These are phyloP conservation scores for Alternaria triticimaculans DNA, from an alignment of 2,329 filamentous ascomycete species.

Conservation along the genomic window DNA sequence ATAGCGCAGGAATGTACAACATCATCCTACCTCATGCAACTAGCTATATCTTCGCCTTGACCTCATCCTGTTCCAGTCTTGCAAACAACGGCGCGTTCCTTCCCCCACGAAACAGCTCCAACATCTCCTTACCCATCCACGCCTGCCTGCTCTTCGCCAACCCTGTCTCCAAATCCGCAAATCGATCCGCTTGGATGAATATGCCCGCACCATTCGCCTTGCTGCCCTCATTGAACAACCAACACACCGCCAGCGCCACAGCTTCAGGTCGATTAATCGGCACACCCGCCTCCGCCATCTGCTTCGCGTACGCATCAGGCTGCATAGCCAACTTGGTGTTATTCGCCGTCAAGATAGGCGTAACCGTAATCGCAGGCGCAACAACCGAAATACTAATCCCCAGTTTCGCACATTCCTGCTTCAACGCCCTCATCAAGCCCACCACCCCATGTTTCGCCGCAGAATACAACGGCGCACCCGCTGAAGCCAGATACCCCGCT, in stretches of 20 bases:
- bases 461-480: constrained; percentile 57
- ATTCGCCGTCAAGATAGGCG: constrained; percentile 51
- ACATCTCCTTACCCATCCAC: constrained; percentile 61
- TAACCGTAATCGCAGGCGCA: constrained; percentile 58
- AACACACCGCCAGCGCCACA: constrained; percentile 54
- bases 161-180: constrained; percentile 55
- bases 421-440: constrained; percentile 58
- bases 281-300: constrained; percentile 54
- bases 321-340: constrained; percentile 33
- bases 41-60: constrained; percentile 30
- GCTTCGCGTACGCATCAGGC: constrained; percentile 50
- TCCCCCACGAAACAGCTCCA: constrained; percentile 57
- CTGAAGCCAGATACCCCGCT: constrained; percentile 57
- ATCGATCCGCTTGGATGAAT: constrained; percentile 53
- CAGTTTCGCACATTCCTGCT: constrained; percentile 56
- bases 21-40: background rate
- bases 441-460: constrained; percentile 61
- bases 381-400: constrained; percentile 56
- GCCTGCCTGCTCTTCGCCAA: constrained; percentile 53
- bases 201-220: constrained; percentile 56
- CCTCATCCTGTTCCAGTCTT: constrained; percentile 27
- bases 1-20: background rate
- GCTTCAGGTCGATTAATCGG: constrained; percentile 57
- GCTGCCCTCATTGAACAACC: constrained; percentile 53
- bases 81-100: constrained; percentile 44